Percentiles rank a stretch among this genome's conserved stretches.
These are phyloP conservation scores for Fusarium mexicanum DNA, from an alignment of 2,329 filamentous ascomycete genomes.

Conservation along the genomic window DNA sequence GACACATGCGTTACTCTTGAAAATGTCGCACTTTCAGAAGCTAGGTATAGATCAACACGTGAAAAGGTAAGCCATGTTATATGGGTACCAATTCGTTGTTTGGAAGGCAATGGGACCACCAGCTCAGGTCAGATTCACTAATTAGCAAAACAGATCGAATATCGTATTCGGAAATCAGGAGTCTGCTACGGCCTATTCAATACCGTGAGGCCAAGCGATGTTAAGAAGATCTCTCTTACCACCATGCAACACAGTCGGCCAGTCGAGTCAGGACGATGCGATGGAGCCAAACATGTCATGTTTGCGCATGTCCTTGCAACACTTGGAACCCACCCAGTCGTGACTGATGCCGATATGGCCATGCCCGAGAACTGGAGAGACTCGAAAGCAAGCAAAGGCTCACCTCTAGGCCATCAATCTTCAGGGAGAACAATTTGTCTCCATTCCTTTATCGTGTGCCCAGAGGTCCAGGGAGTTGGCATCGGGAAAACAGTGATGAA, in stretches of 20 bases:
- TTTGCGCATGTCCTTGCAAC: conserved; percentile 83
- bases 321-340: conserved; percentile 67
- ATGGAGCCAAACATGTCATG: conserved; percentile 62
- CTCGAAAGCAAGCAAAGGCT: conserved; percentile 51
- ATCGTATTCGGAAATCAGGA: conserved; percentile 45
- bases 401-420: conserved; percentile 74
- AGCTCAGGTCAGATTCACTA: background rate
- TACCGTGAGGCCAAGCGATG: conserved; percentile 61
- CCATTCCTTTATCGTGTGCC: conserved; percentile 84
- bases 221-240: conserved; percentile 59
- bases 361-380: conserved; percentile 74
- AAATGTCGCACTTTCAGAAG: conserved; percentile 62
- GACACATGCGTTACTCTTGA: conserved; percentile 68
- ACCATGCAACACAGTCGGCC: conserved; percentile 61
- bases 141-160: conserved; percentile 43
- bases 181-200: conserved; percentile 86
- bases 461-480: conserved; percentile 77
- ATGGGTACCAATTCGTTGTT: background rate
- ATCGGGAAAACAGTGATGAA: conserved; percentile 79
- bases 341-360: conserved; percentile 82
- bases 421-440: conserved; percentile 79
- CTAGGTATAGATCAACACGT: conserved; percentile 58
- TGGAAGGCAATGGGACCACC: background rate
- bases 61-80: conserved; percentile 59
- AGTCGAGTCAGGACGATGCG: conserved; percentile 61